phyloP scores from a whole-genome alignment of 2,329 filamentous ascomycete genomes.

The Pyrenochaeta sp. region DNA sequence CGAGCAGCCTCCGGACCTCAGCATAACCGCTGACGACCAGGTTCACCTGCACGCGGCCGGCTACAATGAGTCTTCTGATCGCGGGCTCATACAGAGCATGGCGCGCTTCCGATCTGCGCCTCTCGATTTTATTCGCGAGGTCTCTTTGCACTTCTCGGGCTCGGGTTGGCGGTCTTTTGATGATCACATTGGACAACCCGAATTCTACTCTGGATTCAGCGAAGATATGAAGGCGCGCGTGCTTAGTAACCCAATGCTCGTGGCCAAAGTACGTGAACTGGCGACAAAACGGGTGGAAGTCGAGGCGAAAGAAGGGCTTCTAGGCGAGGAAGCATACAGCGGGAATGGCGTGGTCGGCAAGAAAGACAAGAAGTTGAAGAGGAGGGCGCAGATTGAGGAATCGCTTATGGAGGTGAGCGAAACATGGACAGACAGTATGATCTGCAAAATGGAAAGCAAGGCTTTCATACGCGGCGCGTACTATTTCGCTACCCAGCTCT shows the following conservation, averaged over 20 bases:
- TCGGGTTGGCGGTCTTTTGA: constrained; percentile 97
- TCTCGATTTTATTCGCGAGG: constrained; percentile 86
- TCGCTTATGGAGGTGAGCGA: constrained; percentile 83
- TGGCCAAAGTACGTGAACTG: constrained; percentile 75
- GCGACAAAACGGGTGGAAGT: constrained; percentile 76
- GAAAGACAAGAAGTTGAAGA: constrained; percentile 65
- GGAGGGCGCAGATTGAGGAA: constrained; percentile 74
- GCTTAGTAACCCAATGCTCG: constrained; percentile 76
- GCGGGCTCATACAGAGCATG: constrained; percentile 80
- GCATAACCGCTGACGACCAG: constrained; percentile 54
- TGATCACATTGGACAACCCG: constrained; percentile 84
- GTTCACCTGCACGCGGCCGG: constrained; percentile 55
- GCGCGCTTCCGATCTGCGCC: constrained; percentile 80
- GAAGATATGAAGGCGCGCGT: constrained; percentile 87
- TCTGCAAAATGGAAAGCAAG: constrained; percentile 98
- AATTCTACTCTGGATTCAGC: constrained; percentile 91
- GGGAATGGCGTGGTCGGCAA: constrained; percentile 51
- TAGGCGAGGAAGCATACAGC: constrained; percentile 55
- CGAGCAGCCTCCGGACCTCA: constrained; percentile 54
- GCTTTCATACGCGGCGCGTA: constrained; percentile 91
- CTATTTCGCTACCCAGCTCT: constrained; percentile 84
- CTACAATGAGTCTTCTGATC: constrained; percentile 60
- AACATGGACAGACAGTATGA: constrained; percentile 91
- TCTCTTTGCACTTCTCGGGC: constrained; percentile 90
- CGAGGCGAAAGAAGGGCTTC: constrained; percentile 77